These are phyloP conservation scores for Odontarrhena argentea DNA, from an alignment of 345 rosid species.

Conservation along the genomic window DNA sequence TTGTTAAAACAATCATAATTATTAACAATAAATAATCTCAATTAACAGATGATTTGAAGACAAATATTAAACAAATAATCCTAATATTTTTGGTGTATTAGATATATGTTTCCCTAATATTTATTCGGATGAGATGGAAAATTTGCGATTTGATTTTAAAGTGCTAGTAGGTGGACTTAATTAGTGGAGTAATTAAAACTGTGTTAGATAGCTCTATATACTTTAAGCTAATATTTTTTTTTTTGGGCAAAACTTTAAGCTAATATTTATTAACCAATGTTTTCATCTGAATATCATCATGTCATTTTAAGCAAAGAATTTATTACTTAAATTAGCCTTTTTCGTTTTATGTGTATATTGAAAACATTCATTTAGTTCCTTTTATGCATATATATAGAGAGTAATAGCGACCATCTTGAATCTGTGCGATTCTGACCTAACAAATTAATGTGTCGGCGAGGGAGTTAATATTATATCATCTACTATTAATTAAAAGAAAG, in stretches of 20 bases:
- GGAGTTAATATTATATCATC: neutral
- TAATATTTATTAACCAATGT: too few relatives aligned
- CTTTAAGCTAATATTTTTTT: neutral
- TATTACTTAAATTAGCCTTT: neutral
- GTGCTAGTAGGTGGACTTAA: too few relatives aligned
- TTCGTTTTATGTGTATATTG: too few relatives aligned
- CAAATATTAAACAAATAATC: too few relatives aligned
- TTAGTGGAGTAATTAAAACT: neutral
- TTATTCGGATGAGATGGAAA: too few relatives aligned
- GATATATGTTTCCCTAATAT: too few relatives aligned
- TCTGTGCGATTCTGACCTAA: conserved; percentile 26
- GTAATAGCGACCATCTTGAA: conserved; percentile 17
- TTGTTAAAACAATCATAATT: too few relatives aligned
- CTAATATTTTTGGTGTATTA: too few relatives aligned
- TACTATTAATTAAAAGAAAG: neutral
- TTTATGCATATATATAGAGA: neutral
- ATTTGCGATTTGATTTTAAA: too few relatives aligned
- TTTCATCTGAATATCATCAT: neutral
- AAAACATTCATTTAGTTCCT: neutral
- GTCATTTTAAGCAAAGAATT: neutral
- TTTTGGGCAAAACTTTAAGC: too few relatives aligned
- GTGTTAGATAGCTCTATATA: neutral
- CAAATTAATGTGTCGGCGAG: conserved; percentile 24
- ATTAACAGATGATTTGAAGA: too few relatives aligned
- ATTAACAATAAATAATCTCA: too few relatives aligned